phyloP scores from a whole-genome alignment of 805 yeast species.

The Saccharomycopsis selenospora region DNA sequence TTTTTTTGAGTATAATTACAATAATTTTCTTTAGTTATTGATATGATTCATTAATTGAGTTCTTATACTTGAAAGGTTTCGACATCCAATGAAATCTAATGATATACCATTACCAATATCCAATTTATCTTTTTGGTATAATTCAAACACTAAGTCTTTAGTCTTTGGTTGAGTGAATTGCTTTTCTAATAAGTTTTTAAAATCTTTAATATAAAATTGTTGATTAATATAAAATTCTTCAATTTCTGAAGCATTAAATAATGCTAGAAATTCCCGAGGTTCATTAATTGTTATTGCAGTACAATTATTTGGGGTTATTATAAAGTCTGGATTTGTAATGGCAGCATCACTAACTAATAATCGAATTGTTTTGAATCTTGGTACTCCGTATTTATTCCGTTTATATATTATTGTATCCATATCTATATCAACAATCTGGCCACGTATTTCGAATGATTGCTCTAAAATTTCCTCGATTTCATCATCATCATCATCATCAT shows the following conservation, averaged over 20 bases:
- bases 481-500: background rate
- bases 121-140: background rate
- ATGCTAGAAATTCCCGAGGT: constrained; percentile 5
- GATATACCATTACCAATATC: background rate
- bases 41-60: background rate
- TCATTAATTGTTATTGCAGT: background rate
- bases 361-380: background rate
- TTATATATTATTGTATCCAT: constrained; percentile 1
- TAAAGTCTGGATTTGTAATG: too few species aligned
- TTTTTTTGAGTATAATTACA: too few species aligned
- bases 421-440: constrained; percentile 13
- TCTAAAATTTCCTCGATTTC: background rate
- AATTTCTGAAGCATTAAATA: constrained; percentile 8
- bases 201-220: background rate
- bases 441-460: background rate
- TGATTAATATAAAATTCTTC: constrained; percentile 16
- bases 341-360: background rate
- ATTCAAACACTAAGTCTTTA: background rate
- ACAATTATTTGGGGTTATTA: background rate
- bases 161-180: background rate
- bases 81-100: background rate
- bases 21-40: too few species aligned
- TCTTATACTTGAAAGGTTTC: background rate
- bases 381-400: background rate
- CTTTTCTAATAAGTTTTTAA: background rate